phyloP scores from a whole-genome alignment of 371 early-diverging fungal species.

The Lichtheimia ramosa region DNA sequence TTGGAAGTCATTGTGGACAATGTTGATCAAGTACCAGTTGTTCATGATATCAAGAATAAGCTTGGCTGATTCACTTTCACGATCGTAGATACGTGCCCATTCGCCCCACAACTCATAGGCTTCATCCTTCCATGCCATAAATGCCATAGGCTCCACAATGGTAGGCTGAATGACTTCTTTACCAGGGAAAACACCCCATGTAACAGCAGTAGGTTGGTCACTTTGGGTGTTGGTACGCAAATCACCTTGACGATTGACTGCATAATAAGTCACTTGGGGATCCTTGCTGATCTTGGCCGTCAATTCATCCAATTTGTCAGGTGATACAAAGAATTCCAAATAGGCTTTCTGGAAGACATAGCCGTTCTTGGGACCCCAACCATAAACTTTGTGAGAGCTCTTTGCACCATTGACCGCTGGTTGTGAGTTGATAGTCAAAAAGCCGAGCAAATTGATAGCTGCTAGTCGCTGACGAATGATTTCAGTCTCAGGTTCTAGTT shows the following conservation, averaged over 20 bases:
- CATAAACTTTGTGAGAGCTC: constrained; percentile 78
- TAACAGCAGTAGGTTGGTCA: constrained; percentile 93
- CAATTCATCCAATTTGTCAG: constrained; percentile 68
- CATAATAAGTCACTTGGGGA: constrained; percentile 85
- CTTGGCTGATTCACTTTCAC: constrained; percentile 55
- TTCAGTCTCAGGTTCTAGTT: constrained; percentile 80
- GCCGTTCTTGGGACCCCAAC: constrained; percentile 97
- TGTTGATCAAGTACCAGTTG: constrained; percentile 90
- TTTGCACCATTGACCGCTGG: constrained; percentile 92
- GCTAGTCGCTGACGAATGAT: constrained; percentile 73
- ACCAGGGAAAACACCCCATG: constrained; percentile 98
- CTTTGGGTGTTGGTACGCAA: constrained; percentile 80
- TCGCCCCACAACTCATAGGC: constrained; percentile 94
- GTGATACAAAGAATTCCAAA: constrained; percentile 92
- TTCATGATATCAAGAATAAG: constrained; percentile 71
- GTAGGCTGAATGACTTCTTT: constrained; percentile 98
- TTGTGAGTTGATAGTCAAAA: constrained; percentile 95
- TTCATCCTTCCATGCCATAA: constrained; percentile 97
- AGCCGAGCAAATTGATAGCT: constrained; percentile 78
- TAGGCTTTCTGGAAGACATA: constrained; percentile 98
- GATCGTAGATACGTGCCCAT: constrained; percentile 83
- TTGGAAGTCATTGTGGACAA: constrained; percentile 95
- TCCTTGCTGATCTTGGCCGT: constrained; percentile 63
- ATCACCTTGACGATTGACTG: constrained; percentile 87
- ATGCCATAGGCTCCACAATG: constrained; percentile 88